A percentile compares a stretch with the other conserved stretches of the same genome.
phyloP scores from a whole-genome alignment of 2,329 filamentous ascomycete species.

The Claviceps sp. region DNA sequence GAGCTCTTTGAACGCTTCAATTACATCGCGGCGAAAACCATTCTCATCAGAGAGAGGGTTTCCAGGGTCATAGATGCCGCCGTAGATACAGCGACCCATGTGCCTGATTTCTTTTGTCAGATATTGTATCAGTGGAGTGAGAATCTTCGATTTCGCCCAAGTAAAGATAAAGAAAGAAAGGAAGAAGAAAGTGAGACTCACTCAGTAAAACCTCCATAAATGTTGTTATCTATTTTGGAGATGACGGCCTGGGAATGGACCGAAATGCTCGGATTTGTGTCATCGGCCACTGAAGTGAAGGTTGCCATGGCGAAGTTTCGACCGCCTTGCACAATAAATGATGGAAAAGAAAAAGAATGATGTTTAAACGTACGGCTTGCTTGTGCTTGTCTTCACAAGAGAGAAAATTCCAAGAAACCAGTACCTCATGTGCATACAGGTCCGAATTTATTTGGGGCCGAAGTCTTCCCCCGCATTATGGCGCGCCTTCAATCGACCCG shows the following conservation, averaged over 20 bases:
- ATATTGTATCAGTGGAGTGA: not conserved
- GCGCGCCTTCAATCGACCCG: not conserved
- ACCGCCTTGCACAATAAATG: not conserved
- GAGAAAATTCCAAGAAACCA: too few species aligned
- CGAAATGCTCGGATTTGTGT: not conserved
- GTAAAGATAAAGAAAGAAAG: not conserved
- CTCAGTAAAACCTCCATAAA: not conserved
- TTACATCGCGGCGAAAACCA: not conserved
- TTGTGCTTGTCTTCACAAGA: not conserved
- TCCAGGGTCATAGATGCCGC: not conserved
- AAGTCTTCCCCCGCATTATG: not conserved
- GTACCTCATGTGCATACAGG: not conserved
- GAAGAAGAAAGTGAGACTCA: not conserved
- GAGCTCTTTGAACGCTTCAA: not conserved
- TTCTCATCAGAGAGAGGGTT: not conserved
- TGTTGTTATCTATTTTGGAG: not conserved
- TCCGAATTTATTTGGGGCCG: not conserved
- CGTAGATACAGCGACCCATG: not conserved
- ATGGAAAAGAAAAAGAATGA: not conserved
- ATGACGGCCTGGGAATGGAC: not conserved
- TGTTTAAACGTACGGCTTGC: not conserved
- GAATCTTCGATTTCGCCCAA: not conserved
- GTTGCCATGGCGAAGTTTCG: not conserved
- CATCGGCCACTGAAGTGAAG: not conserved
- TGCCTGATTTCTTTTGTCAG: not conserved